phyloP scores from a whole-genome alignment of 148 eudicot species.

The Chenopodium berlandieri region DNA sequence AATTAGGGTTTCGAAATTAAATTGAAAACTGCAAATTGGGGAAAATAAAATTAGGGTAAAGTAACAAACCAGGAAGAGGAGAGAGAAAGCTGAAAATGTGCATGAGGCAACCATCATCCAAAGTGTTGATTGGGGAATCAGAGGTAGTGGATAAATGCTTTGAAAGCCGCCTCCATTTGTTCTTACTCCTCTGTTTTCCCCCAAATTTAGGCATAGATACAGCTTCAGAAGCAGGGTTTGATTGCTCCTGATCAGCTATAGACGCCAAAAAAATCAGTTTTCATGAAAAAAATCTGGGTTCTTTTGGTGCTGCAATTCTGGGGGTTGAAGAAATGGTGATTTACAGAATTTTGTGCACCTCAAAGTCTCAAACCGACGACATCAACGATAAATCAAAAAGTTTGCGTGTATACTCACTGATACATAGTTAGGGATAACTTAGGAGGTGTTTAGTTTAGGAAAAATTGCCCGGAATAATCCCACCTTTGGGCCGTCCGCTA shows the following conservation, averaged over 20 bases:
- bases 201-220: constrained; percentile 10
- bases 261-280: constrained; percentile 7
- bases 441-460: too few species aligned
- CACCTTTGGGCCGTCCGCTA: too few species aligned
- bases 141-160: constrained; percentile 16
- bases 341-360: background rate
- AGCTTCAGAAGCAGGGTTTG: background rate
- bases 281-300: background rate
- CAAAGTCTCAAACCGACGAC: background rate
- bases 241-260: constrained; percentile 14
- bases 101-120: constrained; percentile 97
- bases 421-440: too few species aligned
- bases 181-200: constrained; percentile 25
- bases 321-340: background rate
- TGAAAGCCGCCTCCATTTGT: constrained; percentile 44
- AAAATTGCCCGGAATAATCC: too few species aligned
- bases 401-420: too few species aligned
- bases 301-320: background rate
- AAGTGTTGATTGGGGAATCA: constrained; percentile 42
- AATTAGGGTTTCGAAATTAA: constrained; percentile 3
- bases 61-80: constrained; percentile 78
- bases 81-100: constrained; percentile 91
- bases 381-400: background rate
- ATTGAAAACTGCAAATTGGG: background rate
- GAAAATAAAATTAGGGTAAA: background rate